phyloP scores from a whole-genome alignment of 257 asterid genomes.

The Misopates orontium region DNA sequence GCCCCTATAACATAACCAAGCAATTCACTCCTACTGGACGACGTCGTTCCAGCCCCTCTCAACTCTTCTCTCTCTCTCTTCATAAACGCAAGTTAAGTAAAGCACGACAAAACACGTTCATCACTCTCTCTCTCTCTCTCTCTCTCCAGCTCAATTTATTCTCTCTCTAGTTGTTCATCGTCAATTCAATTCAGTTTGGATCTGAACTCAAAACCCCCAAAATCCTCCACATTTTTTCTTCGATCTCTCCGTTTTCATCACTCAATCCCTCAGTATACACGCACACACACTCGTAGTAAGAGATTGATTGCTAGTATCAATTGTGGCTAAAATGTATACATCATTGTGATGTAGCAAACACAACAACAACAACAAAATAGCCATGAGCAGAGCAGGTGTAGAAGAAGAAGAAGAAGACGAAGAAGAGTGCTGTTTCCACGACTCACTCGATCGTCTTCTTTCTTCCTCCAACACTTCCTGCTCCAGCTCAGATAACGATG shows the following conservation, averaged over 20 bases:
- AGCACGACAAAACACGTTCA: slow-evolving; percentile 12
- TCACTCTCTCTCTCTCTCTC: slow-evolving; percentile 15
- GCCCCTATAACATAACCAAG: slow-evolving; percentile 26
- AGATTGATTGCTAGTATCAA: no score
- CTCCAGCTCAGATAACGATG: slow-evolving; percentile 60
- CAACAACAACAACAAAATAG: no score
- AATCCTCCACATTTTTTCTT: slow-evolving; percentile 34
- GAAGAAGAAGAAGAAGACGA: slow-evolving; percentile 57
- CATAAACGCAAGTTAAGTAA: no score
- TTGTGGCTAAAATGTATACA: slow-evolving; percentile 46
- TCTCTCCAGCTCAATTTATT: not conserved
- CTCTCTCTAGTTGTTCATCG: slow-evolving; percentile 24
- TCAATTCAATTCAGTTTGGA: slow-evolving; percentile 47
- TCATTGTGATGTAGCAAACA: slow-evolving; percentile 41
- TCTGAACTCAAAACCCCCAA: slow-evolving; percentile 46
- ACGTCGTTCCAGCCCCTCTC: slow-evolving; percentile 37
- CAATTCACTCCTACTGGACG: slow-evolving; percentile 16
- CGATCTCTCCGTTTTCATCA: slow-evolving; percentile 59
- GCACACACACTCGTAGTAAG: no score
- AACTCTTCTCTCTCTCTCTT: no score
- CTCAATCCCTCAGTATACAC: slow-evolving; percentile 25
- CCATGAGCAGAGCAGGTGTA: slow-evolving; percentile 68
- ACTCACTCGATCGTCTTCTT: slow-evolving; percentile 71
- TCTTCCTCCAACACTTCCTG: slow-evolving; percentile 80
- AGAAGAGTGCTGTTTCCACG: slow-evolving; percentile 56